Evolutionary conservation across 2,329 filamentous ascomycete genomes (phyloP).

Genomic region (Ophiostoma piceae): DNA sequence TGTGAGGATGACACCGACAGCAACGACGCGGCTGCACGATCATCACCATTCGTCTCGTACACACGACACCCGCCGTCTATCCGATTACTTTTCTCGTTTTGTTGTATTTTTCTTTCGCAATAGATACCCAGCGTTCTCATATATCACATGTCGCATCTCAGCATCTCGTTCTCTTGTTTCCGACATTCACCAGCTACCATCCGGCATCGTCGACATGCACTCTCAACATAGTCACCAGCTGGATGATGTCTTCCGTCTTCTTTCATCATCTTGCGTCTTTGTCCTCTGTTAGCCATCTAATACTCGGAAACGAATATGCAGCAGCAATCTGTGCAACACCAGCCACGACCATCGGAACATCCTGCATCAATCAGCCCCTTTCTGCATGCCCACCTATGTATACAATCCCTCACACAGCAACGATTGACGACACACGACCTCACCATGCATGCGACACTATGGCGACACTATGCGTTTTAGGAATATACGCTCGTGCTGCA

Average conservation of each 20-base stretch:
- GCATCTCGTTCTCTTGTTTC: not conserved
- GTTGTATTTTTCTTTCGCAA: not conserved
- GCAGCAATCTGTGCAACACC: not conserved
- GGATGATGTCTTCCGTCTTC: no score
- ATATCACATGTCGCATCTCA: not conserved
- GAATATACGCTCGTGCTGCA: not conserved
- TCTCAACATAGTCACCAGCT: no score
- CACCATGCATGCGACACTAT: not conserved
- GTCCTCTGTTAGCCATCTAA: no score
- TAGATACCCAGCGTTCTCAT: not conserved
- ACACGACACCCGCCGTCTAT: no score
- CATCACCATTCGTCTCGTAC: not conserved
- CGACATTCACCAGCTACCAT: no score
- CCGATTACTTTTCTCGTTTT: not conserved
- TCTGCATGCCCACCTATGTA: not conserved
- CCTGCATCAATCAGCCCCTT: not conserved
- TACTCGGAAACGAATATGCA: not conserved
- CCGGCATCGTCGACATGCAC: no score
- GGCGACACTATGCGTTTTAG: not conserved
- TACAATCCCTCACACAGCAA: not conserved
- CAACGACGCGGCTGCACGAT: not conserved
- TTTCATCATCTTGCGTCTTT: no score
- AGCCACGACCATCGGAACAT: not conserved
- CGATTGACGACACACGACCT: not conserved
- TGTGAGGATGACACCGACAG: conserved; percentile 34